Conservation (phyloP, 2,329 filamentous ascomycete species). For the Aspergillus sclerotialis region DNA sequence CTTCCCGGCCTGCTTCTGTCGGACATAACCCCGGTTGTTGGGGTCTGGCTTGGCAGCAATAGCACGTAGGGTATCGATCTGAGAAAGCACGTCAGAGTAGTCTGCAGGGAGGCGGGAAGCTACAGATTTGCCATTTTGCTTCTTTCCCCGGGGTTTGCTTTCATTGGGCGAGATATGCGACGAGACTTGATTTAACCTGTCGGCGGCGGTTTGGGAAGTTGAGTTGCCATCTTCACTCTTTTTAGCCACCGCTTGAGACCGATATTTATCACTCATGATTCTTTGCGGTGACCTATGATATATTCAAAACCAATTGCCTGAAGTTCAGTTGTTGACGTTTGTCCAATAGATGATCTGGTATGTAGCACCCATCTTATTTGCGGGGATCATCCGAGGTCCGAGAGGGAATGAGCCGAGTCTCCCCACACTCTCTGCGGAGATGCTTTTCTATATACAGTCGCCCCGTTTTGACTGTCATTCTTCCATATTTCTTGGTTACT, state of each 20-base stretch:
- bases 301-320: background rate
- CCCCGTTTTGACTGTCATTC: too few species aligned
- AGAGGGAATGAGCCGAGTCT: slow-evolving; percentile 8
- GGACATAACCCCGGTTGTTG: slow-evolving; percentile 51
- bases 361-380: too few species aligned
- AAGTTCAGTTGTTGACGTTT: background rate
- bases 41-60: slow-evolving; percentile 51
- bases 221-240: slow-evolving; percentile 3
- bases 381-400: slow-evolving; percentile 11
- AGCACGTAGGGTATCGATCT: slow-evolving; percentile 45
- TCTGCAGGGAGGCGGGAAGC: slow-evolving; percentile 46
- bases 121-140: slow-evolving; percentile 21
- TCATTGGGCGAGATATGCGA: slow-evolving; percentile 32
- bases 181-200: slow-evolving; percentile 44
- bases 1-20: slow-evolving; percentile 58
- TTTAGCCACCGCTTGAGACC: background rate
- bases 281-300: background rate
- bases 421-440: too few species aligned
- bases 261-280: slow-evolving; percentile 11
- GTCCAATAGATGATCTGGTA: too few species aligned
- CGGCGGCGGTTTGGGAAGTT: slow-evolving; percentile 24
- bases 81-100: slow-evolving; percentile 55
- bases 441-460: too few species aligned
- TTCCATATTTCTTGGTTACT: too few species aligned
- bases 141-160: slow-evolving; percentile 19